Evolutionary conservation across 345 rosid genomes (phyloP), one percentile per base, ranked within the genome.

Genomic region (Gossypium mustelinum): DNA sequence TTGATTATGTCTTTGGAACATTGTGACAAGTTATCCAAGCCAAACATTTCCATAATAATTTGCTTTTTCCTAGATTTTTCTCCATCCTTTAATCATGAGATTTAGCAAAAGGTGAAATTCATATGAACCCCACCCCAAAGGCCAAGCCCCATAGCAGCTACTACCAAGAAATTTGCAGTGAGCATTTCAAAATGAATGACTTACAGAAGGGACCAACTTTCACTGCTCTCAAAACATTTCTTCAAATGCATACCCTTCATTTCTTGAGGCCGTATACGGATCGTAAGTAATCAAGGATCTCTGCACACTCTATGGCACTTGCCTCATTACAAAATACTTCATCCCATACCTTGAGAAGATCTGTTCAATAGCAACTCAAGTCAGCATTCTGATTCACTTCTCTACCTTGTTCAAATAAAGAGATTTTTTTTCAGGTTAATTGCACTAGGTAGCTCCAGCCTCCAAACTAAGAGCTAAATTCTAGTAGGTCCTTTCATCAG

Each of bases 271-370:
- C 78, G 79, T 94, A 92, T 63, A 71, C 80, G 2, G 84, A 65
- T 1, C 84, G 86, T 57, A 94, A 78, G 75, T 77, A 80, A 78
- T 86, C 89, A 39, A 92, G 88, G 64, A 83, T 75, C 84, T 91
- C 91, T 50, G 87, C 86, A 73, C 86, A 76, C 75, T 89, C 92
- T 4, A 87, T 75, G 43, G 88, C 87, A 17, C 90, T 88, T n/a
- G 89, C 86, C 78, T 90, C 82, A 8, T 70, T 79, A 74, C 92
- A 78, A 77, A 92, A 91, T 27, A 83, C 88, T 76, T 85, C 89
- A 45, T 88, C 82, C 98, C 98, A 92, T 72, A 87, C 59, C 87
- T 83, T 87, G 76, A 72, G 58, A 75, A 94, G 89, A 82, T 92
- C 98, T 94, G 90, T 24, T 76, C 64, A 80, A 83, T 76, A 51